phyloP scores from a whole-genome alignment of 2,329 filamentous ascomycete genomes.

The Pseudohalonectria lignicola region DNA sequence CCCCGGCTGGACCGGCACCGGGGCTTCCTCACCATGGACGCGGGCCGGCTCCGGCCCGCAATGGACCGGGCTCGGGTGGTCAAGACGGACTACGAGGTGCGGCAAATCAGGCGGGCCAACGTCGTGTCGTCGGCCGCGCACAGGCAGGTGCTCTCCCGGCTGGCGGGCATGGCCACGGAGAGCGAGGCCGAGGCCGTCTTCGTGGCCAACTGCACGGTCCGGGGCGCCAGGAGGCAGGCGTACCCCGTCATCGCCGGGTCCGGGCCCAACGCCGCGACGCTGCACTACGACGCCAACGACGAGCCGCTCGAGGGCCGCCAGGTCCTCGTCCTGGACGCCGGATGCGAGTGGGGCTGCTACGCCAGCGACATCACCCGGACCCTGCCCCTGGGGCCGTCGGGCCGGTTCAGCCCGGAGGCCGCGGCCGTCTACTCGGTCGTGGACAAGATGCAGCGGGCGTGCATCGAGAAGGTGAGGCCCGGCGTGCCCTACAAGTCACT shows the following conservation, averaged over 20 bases:
- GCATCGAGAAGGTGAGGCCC: constrained; percentile 57
- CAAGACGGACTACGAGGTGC: constrained; percentile 81
- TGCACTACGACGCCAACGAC: constrained; percentile 82
- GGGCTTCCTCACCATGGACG: constrained; percentile 31
- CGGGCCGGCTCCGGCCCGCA: constrained; percentile 47
- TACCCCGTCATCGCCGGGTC: constrained; percentile 85
- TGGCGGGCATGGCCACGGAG: constrained; percentile 61
- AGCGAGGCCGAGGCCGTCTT: constrained; percentile 76
- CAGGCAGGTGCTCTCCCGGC: constrained; percentile 53
- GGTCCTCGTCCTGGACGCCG: constrained; percentile 76
- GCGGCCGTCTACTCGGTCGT: constrained; percentile 68
- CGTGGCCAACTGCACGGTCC: constrained; percentile 57
- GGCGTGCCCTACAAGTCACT: constrained; percentile 62
- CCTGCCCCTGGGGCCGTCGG: constrained; percentile 59
- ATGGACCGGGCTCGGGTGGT: constrained; percentile 73
- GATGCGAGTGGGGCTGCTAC: constrained; percentile 76
- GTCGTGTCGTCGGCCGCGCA: constrained; percentile 71
- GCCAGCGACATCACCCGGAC: constrained; percentile 86
- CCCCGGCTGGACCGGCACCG: constrained; percentile 12
- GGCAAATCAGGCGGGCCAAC: constrained; percentile 71
- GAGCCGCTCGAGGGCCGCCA: constrained; percentile 57
- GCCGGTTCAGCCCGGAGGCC: constrained; percentile 56
- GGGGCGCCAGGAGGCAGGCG: constrained; percentile 65
- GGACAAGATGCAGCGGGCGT: constrained; percentile 67
- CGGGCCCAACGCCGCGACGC: constrained; percentile 68